Evolutionary conservation across 352 stramenopile species (phyloP).

Genomic region (Globisporangium paroecandrum): DNA sequence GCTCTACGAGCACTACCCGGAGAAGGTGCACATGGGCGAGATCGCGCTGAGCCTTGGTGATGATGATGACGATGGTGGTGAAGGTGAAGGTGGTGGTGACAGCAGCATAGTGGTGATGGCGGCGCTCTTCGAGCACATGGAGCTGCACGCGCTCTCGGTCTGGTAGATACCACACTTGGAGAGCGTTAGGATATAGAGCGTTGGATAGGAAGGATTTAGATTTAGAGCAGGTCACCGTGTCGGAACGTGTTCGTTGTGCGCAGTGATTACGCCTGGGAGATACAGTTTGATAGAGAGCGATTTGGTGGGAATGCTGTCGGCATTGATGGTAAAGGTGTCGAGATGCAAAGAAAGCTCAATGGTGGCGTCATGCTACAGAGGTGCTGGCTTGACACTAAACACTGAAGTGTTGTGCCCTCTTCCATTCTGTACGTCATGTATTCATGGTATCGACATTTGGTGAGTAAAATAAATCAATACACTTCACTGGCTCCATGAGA

Average conservation of each 20-base stretch:
- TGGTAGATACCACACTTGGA: background rate
- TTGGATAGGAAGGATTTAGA: background rate
- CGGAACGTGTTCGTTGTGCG: background rate
- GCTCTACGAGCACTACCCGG: background rate
- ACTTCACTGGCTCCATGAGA: too few species aligned
- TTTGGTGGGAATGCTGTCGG: background rate
- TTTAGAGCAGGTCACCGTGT: background rate
- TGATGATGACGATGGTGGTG: background rate
- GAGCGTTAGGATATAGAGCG: background rate
- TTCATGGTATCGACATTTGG: background rate
- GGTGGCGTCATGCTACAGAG: too few species aligned
- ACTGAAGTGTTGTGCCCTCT: background rate
- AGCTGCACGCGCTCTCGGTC: background rate
- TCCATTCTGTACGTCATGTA: background rate
- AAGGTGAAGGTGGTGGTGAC: background rate
- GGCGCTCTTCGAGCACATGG: background rate
- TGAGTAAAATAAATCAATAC: too few species aligned
- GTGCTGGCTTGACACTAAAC: too few species aligned
- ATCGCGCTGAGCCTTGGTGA: background rate
- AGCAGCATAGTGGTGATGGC: background rate
- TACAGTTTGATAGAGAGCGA: background rate
- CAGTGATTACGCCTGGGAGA: background rate
- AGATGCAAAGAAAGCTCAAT: too few species aligned
- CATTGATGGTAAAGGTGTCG: too few species aligned
- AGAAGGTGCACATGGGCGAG: background rate